Evolutionary conservation across 2,329 filamentous ascomycete genomes (phyloP), one percentile per base, ranked within the genome.

Genomic region (Ascochyta koolunga): DNA sequence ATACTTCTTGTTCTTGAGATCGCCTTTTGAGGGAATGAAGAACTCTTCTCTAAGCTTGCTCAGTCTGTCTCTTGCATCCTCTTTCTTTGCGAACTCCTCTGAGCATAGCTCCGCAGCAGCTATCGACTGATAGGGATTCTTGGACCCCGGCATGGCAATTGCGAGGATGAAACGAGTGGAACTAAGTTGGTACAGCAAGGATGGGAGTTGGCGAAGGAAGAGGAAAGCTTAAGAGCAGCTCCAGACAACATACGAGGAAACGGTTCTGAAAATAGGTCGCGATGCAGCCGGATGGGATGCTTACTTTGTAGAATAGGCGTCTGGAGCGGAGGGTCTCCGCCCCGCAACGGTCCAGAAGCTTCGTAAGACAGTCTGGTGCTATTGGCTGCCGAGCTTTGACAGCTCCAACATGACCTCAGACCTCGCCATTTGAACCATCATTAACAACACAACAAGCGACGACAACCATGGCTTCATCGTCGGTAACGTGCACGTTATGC

Each of bases 1-100:
- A 49, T 66, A 64, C 54, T 81, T 84, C 59, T 80, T 87, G 60
- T 88, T 83, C 70, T 83, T 86, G 39, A 95, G 75, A 35, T 92
- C 90, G 9, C 78, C 79, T 71, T 86, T 90, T 3, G 88, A 89
- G 0, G 92, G 92, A 39, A 96, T 86, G 41, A 89, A 82, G 71
- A 93, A 96, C 62, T 93, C 83, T 21, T 85, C 76, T 27, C 90
- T 83, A 49, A 80, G 65, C 24, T 68, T 60, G 41, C 66, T 68
- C 47, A 80, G 56, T 18, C 65, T 64, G 57, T 80, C 77, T 40
- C 71, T 63, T 9, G 58, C 66, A 52, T 80, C 78, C 45, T 72
- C 54, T 11, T 56, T 55, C 16, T 55, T 59, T 13, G 73, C 71
- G 56, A 70, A 75, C 4, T 63, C 56, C 45, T 70, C 66, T 4